A percentile compares a stretch with the other conserved stretches of the same genome.
Evolutionary conservation across 805 yeast genomes (phyloP).

Genomic region (Zygoascus ofunaensis): DNA sequence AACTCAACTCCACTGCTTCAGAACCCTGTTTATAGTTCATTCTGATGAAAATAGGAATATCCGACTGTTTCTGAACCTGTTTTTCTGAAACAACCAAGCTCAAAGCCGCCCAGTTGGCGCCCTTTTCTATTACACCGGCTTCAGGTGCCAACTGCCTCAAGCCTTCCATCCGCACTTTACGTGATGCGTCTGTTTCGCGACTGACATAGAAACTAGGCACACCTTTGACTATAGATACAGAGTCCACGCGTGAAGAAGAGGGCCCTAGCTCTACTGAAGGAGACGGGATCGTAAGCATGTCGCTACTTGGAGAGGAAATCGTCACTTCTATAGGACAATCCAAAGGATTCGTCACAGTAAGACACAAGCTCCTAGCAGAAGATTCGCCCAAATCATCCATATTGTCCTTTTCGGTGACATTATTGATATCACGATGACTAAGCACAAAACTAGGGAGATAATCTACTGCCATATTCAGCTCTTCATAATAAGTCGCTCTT

Average conservation of each 20-base stretch:
- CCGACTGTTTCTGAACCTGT: background rate
- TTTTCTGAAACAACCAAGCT: background rate
- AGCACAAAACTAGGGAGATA: slow-evolving; percentile 18
- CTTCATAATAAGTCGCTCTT: slow-evolving; percentile 14
- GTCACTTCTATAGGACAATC: slow-evolving; percentile 10
- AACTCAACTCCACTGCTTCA: too few species aligned
- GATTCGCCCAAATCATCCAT: slow-evolving; percentile 2
- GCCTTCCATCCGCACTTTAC: slow-evolving; percentile 23
- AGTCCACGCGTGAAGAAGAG: slow-evolving; percentile 18
- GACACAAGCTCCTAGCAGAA: slow-evolving; percentile 3
- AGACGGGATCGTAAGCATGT: slow-evolving; percentile 3
- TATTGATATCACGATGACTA: too few species aligned
- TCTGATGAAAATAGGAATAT: too few species aligned
- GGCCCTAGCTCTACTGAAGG: slow-evolving; percentile 21
- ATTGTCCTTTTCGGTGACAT: background rate
- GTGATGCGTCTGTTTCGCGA: slow-evolving; percentile 22
- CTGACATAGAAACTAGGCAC: slow-evolving; percentile 20
- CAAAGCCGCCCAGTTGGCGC: slow-evolving; percentile 24
- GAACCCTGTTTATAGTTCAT: too few species aligned
- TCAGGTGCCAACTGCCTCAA: slow-evolving; percentile 7
- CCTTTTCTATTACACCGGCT: slow-evolving; percentile 12
- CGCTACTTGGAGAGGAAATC: slow-evolving; percentile 11
- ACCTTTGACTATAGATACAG: slow-evolving; percentile 15
- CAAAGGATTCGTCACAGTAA: slow-evolving; percentile 20
- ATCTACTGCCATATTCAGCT: slow-evolving; percentile 20